These are phyloP conservation scores for Gaultheria prostrata DNA, from an alignment of 148 eudicot species.

Conservation along the genomic window DNA sequence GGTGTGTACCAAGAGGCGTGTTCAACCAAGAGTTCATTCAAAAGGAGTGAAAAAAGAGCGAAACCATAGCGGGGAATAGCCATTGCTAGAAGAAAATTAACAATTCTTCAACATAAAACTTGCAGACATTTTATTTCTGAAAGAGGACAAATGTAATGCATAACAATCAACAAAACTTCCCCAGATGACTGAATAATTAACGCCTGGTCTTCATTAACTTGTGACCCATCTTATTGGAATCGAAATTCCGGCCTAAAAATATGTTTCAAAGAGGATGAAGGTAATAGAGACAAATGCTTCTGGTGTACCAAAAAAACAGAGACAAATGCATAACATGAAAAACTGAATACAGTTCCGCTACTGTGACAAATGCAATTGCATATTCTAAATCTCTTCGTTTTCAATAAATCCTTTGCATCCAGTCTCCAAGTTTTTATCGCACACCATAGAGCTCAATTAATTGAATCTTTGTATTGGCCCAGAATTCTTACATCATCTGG, in stretches of 20 bases:
- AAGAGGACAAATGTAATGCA: too few species aligned
- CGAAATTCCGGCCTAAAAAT: neutral
- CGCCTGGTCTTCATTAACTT: neutral
- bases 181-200: too few species aligned
- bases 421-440: neutral
- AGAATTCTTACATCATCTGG: constrained; percentile 1
- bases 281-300: neutral
- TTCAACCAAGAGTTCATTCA: too few species aligned
- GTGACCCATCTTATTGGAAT: neutral
- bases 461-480: neutral
- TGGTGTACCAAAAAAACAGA: neutral
- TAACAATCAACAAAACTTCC: too few species aligned
- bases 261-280: neutral
- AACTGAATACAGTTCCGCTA: neutral
- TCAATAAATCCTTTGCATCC: neutral
- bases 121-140: too few species aligned
- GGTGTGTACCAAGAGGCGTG: too few species aligned
- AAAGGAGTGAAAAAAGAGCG: too few species aligned
- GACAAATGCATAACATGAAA: neutral
- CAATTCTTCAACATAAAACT: too few species aligned
- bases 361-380: neutral
- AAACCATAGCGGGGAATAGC: too few species aligned
- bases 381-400: neutral
- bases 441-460: neutral
- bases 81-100: too few species aligned